phyloP scores from a whole-genome alignment of 176 grass and related monocot genomes.

The Aegilops tauschii region DNA sequence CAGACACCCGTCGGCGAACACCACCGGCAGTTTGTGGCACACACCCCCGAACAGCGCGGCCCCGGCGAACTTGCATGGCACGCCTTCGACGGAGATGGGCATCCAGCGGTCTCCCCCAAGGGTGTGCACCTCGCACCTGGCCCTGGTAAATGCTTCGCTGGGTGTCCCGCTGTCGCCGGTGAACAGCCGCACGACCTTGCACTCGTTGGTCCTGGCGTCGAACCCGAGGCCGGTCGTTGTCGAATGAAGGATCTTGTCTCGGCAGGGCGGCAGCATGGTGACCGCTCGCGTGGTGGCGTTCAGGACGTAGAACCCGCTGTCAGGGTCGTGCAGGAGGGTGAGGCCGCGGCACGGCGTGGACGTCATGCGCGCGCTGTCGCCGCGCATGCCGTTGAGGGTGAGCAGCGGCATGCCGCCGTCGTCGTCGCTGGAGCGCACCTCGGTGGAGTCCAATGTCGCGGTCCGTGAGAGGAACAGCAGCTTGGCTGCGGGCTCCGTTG shows the following conservation, averaged over 20 bases:
- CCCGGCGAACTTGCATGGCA: neutral
- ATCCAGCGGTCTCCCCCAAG: neutral
- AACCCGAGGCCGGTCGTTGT: neutral
- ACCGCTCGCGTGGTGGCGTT: neutral
- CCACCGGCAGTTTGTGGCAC: fast-evolving
- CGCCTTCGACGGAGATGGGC: neutral
- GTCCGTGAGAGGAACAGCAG: neutral
- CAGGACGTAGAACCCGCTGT: neutral
- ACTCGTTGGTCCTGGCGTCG: neutral
- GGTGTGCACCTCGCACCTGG: neutral
- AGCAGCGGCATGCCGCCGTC: neutral
- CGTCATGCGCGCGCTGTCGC: neutral
- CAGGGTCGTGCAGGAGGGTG: neutral
- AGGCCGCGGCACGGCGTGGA: neutral
- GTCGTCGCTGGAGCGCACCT: neutral
- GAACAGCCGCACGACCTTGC: neutral
- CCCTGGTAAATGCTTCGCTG: neutral
- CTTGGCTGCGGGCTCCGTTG: neutral
- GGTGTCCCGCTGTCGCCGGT: neutral
- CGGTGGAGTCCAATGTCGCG: neutral
- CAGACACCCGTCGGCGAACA: neutral
- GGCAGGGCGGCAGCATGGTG: neutral
- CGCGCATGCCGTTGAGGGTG: neutral
- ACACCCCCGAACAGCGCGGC: neutral
- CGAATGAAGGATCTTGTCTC: neutral